These are phyloP conservation scores for Zymoseptoria ardabiliae DNA, from an alignment of 2,329 filamentous ascomycete genomes.

Conservation along the genomic window DNA sequence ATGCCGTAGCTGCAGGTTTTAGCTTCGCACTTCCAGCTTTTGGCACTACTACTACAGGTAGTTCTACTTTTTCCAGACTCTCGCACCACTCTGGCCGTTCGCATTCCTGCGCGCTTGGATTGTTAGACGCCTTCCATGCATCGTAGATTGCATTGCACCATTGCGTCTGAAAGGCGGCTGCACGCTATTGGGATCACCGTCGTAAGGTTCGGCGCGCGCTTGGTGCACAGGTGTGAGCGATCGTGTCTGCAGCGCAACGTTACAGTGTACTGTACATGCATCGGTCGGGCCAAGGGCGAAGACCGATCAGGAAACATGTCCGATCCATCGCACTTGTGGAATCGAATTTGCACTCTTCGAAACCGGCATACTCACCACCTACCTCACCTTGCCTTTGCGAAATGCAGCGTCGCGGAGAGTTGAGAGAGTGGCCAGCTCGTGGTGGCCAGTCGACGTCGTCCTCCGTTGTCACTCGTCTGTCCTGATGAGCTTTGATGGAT, in stretches of 20 bases:
- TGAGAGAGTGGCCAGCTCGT: constrained; percentile 5
- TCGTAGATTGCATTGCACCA: constrained; percentile 14
- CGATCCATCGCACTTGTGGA: not conserved
- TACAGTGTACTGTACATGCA: constrained; percentile 9
- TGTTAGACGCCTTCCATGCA: constrained; percentile 7
- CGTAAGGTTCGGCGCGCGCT: not conserved
- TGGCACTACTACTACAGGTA: not conserved
- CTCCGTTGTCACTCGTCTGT: constrained; percentile 12
- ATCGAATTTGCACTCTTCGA: not conserved
- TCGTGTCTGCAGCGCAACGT: constrained; percentile 6
- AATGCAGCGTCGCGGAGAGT: not conserved
- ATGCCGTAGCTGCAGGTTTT: constrained; percentile 20
- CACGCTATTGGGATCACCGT: constrained; percentile 13
- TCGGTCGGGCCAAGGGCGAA: constrained; percentile 4
- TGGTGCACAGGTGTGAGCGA: not conserved
- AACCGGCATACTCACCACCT: not conserved
- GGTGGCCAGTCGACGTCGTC: constrained; percentile 14
- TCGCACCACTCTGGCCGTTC: constrained; percentile 9
- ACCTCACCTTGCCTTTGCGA: not conserved
- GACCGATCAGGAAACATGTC: not conserved
- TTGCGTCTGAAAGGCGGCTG: not conserved
- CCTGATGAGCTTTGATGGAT: constrained; percentile 16
- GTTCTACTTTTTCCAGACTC: not conserved
- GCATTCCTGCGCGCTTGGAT: constrained; percentile 13
- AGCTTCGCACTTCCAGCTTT: constrained; percentile 11